Base-by-base conservation (phyloP, 495 filamentous ascomycete genomes). In the Daldinia bambusicola region DNA sequence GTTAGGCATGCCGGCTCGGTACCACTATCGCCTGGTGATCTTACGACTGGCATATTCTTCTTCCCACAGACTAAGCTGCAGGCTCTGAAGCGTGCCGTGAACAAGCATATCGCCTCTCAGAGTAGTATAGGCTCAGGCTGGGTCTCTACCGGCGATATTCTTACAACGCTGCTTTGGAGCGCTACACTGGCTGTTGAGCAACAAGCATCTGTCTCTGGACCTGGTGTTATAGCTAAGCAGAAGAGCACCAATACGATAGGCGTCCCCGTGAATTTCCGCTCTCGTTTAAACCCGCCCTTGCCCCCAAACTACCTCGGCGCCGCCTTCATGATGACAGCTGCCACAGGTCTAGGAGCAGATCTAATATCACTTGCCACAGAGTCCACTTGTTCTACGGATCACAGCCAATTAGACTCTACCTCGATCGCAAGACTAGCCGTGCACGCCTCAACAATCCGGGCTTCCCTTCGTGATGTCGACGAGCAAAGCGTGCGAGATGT, bases 251-350 rank as follows among this genome's bases (percentile, higher is more conserved):
- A 26, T 16, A 75, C 70, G 10, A 69, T 78, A 48, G 70, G 74
- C 13, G 55, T 75, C n/a, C 74, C 76, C 18, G 76, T 75, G 50
- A 74, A 78, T n/a, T 75, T 73, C 58, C 76, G 74, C 18, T 65
- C 55, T 13, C 60, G 58, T 14, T 38, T 68, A 4, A 37, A 50
- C 18, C 64, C 71, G 41, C 67, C 67, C 9, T 58, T 78, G 7
- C 64, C 70, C 9, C 41, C 56, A 2, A 41, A 70, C 43, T 78
- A 76, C 30, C 65, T 78, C 31, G 76, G 76, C 7, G 67, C 74
- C 12, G 74, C 76, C 1, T 78, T 78, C 26, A 45, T 65, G n/a
- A 75, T 78, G 74, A 59, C 76, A 13, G 45, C 61, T 6, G 74
- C 75, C 12, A 69, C 62, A 8, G 53, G 43, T 32, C 52, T 20